These are phyloP conservation scores for Serendipita indica DNA, from an alignment of 768 basidiomycete genomes.

Conservation along the genomic window DNA sequence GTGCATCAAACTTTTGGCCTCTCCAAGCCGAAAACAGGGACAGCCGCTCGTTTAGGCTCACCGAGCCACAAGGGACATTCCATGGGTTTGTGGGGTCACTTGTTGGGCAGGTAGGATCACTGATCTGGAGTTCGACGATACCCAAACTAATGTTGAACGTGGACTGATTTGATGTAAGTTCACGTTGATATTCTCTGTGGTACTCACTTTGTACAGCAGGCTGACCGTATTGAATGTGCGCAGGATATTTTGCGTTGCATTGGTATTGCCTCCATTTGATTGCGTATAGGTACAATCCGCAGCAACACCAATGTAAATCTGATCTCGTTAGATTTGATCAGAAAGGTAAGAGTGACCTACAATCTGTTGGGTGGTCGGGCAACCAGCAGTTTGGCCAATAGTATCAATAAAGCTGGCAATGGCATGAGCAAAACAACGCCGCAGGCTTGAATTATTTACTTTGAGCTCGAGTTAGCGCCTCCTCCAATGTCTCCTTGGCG, in stretches of 20 bases:
- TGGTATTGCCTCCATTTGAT: constrained; percentile 45
- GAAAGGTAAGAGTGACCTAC: constrained; percentile 25
- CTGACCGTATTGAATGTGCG: constrained; percentile 70
- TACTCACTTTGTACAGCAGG: constrained; percentile 45
- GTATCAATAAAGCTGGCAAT: constrained; percentile 42
- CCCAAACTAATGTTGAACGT: constrained; percentile 80
- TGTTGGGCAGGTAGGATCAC: constrained; percentile 47
- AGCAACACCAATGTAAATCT: constrained; percentile 68
- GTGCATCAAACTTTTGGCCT: constrained; percentile 40
- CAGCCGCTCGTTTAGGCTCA: constrained; percentile 52
- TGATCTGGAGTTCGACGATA: constrained; percentile 65
- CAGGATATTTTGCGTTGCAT: constrained; percentile 60
- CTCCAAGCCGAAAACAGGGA: constrained; percentile 75
- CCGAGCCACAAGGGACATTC: constrained; percentile 51
- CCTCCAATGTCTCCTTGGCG: constrained; percentile 41
- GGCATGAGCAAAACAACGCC: not conserved
- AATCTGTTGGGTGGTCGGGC: constrained; percentile 57
- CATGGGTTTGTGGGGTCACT: constrained; percentile 42
- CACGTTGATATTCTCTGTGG: not conserved
- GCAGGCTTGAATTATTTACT: constrained; percentile 31
- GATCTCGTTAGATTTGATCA: not conserved
- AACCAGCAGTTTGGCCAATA: constrained; percentile 58
- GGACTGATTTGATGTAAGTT: constrained; percentile 21
- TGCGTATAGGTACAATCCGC: constrained; percentile 70
- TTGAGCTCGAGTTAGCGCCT: constrained; percentile 30